Evolutionary conservation across 768 basidiomycete species (phyloP).

Genomic region (Amanita muscaria): DNA sequence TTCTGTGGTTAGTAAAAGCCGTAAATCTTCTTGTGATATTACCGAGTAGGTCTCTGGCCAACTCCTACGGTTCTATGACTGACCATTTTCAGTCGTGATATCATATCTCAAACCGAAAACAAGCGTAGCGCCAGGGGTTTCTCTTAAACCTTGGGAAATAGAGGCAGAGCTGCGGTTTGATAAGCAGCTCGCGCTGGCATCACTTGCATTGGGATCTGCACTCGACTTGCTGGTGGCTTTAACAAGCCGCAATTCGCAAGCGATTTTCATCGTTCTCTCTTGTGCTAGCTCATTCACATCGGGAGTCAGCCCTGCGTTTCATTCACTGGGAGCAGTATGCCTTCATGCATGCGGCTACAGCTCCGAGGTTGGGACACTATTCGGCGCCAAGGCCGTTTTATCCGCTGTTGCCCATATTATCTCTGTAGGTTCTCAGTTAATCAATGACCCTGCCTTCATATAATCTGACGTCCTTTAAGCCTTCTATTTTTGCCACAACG

Average conservation of each 20-base stretch:
- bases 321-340: constrained; percentile 62
- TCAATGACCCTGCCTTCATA: neutral
- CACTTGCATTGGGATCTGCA: constrained; percentile 57
- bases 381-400: constrained; percentile 64
- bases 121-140: constrained; percentile 5
- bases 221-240: constrained; percentile 56
- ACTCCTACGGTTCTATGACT: constrained; percentile 2
- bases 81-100: constrained; percentile 41
- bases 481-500: constrained; percentile 56
- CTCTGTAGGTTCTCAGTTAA: constrained; percentile 27
- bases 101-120: constrained; percentile 49
- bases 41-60: constrained; percentile 42
- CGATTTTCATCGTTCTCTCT: constrained; percentile 49
- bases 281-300: constrained; percentile 57
- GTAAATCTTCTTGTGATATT: constrained; percentile 58
- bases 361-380: constrained; percentile 49
- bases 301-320: constrained; percentile 58
- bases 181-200: constrained; percentile 49
- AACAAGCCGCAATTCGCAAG: constrained; percentile 40
- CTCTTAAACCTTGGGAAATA: constrained; percentile 33
- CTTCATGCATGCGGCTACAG: constrained; percentile 43
- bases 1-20: constrained; percentile 56
- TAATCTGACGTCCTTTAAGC: constrained; percentile 29
- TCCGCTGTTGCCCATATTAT: constrained; percentile 61
- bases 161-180: constrained; percentile 61